Percentiles rank a stretch among this genome's conserved stretches.
These are phyloP conservation scores for Ustilago sp. DNA, from an alignment of 1,284 basidiomycete genomes.

Conservation along the genomic window DNA sequence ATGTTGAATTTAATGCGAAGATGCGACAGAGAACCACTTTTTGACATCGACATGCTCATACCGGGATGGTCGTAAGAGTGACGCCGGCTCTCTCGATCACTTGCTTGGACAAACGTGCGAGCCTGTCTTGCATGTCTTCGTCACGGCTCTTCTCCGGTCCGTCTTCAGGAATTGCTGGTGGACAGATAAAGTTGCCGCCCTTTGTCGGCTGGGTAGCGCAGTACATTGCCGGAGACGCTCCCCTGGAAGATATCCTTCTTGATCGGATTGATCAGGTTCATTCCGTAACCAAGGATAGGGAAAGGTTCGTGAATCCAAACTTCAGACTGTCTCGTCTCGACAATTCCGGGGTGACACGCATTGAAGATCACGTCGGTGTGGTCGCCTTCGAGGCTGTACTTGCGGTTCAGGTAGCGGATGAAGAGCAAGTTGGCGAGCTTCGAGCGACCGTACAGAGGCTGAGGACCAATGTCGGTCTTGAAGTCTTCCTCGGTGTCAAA, in stretches of 20 bases:
- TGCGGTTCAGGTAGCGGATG: conserved; percentile 26
- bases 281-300: conserved; percentile 33
- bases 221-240: conserved; percentile 36
- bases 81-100: conserved; percentile 27
- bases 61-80: conserved; percentile 23
- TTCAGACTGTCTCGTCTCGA: conserved; percentile 31
- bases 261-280: conserved; percentile 40
- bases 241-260: conserved; percentile 44
- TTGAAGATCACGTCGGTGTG: conserved; percentile 31
- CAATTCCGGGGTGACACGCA: conserved; percentile 32
- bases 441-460: conserved; percentile 20
- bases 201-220: conserved; percentile 29
- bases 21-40: too few species aligned
- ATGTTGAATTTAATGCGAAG: not conserved
- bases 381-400: conserved; percentile 11
- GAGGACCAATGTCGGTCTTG: conserved; percentile 26
- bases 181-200: conserved; percentile 37
- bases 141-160: conserved; percentile 28
- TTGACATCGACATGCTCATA: conserved; percentile 1
- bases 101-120: conserved; percentile 25
- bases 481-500: conserved; percentile 21
- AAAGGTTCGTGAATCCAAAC: conserved; percentile 44
- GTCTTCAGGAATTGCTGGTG: conserved; percentile 28
- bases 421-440: conserved; percentile 35
- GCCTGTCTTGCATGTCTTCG: conserved; percentile 33